phyloP scores from a whole-genome alignment of 352 stramenopile species.

The Globisporangium megalacanthum region DNA sequence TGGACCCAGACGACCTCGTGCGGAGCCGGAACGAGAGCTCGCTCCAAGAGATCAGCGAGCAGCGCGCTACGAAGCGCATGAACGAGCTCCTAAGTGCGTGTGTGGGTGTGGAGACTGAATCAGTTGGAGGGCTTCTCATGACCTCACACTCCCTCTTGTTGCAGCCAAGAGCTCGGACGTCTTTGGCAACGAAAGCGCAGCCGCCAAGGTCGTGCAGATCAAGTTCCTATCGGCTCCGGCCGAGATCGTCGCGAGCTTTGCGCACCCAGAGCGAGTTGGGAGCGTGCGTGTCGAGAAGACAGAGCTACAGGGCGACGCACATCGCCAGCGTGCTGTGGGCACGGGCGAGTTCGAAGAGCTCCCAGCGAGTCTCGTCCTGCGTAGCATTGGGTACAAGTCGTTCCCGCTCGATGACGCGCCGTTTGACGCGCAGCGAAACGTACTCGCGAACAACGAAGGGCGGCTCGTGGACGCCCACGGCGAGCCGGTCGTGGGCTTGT shows the following conservation, averaged over 20 bases:
- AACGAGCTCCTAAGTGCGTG: slow-evolving; percentile 58
- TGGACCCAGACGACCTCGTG: slow-evolving; percentile 88
- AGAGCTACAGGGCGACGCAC: slow-evolving; percentile 77
- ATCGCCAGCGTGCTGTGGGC: slow-evolving; percentile 74
- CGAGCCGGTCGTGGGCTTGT: slow-evolving; percentile 77
- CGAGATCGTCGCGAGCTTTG: slow-evolving; percentile 51
- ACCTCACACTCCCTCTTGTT: background rate
- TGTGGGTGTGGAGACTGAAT: background rate
- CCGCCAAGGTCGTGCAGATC: slow-evolving; percentile 64
- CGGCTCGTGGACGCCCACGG: slow-evolving; percentile 38
- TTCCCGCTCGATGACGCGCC: slow-evolving; percentile 60
- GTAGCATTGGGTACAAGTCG: slow-evolving; percentile 92
- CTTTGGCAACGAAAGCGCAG: slow-evolving; percentile 19
- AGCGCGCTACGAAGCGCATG: slow-evolving; percentile 83
- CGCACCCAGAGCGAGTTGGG: slow-evolving; percentile 44
- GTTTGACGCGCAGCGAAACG: slow-evolving; percentile 76
- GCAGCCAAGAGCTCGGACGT: slow-evolving; percentile 40
- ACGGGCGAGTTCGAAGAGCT: slow-evolving; percentile 88
- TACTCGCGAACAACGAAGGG: slow-evolving; percentile 59
- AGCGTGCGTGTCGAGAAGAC: slow-evolving; percentile 87
- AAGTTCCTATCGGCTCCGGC: slow-evolving; percentile 90
- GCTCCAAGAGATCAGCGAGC: slow-evolving; percentile 81
- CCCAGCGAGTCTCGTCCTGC: slow-evolving; percentile 64
- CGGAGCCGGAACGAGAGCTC: slow-evolving; percentile 79
- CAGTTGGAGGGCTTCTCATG: background rate